Evolutionary conservation across 2,329 filamentous ascomycete species (phyloP).

Genomic region (Hymenoscyphus fraxineus): DNA sequence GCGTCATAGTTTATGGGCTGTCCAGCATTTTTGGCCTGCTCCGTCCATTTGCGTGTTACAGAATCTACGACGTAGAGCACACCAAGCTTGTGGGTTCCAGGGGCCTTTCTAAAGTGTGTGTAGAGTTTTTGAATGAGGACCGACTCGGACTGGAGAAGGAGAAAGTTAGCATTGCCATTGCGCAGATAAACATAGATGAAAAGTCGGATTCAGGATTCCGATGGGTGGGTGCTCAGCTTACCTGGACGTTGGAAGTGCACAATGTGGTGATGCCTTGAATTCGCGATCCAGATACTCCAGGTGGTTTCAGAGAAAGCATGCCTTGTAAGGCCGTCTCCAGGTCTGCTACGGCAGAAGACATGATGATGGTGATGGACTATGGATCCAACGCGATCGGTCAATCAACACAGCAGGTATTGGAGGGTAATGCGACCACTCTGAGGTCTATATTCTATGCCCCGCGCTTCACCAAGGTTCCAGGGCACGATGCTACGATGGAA

Average conservation of each 20-base stretch:
- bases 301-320: conserved; percentile 86
- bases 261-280: conserved; percentile 83
- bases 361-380: conserved; percentile 35
- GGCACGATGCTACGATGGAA: conserved; percentile 29
- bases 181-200: neutral
- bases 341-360: conserved; percentile 85
- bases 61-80: conserved; percentile 99
- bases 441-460: conserved; percentile 26
- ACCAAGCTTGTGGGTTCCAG: conserved; percentile 93
- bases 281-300: conserved; percentile 89
- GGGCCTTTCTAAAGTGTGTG: conserved; percentile 94
- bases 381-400: conserved; percentile 10
- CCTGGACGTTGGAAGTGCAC: conserved; percentile 86
- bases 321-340: conserved; percentile 86
- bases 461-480: conserved; percentile 19
- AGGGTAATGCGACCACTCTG: conserved; percentile 10
- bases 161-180: neutral
- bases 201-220: neutral
- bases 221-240: conserved; percentile 48
- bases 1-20: conserved; percentile 78
- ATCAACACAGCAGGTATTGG: conserved; percentile 1
- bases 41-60: conserved; percentile 98
- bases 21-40: conserved; percentile 82
- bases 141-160: conserved; percentile 72
- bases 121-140: conserved; percentile 94